Evolutionary conservation across 83 land plant genomes (phyloP).

Genomic region (Thuja plicata): DNA sequence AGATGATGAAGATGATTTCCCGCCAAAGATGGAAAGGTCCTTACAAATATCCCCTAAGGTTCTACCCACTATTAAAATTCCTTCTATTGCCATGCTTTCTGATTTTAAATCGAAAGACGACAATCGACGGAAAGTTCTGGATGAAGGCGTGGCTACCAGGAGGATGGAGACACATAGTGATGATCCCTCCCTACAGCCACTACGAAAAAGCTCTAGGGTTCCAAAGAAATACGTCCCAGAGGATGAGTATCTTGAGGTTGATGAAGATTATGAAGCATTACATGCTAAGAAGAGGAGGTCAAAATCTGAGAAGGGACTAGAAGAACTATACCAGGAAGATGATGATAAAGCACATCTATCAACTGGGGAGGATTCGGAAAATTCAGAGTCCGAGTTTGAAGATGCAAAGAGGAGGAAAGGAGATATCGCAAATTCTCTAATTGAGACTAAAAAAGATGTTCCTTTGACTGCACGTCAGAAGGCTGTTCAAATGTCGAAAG

Average conservation of each 20-base stretch:
- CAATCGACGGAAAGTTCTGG: slow-evolving; percentile 5
- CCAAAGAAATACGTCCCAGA: slow-evolving; percentile 52
- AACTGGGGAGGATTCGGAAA: slow-evolving; percentile 21
- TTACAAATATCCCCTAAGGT: slow-evolving; percentile 42
- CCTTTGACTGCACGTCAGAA: slow-evolving; percentile 7
- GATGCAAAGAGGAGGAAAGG: slow-evolving; percentile 34
- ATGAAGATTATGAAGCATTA: slow-evolving; percentile 46
- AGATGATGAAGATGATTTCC: slow-evolving; percentile 34
- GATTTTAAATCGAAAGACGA: slow-evolving; percentile 16
- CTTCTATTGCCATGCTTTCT: slow-evolving; percentile 17
- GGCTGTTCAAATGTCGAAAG: slow-evolving; percentile 4
- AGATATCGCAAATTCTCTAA: slow-evolving; percentile 19
- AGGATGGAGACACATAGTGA: slow-evolving; percentile 16
- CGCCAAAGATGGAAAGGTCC: slow-evolving; percentile 24
- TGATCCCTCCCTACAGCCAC: slow-evolving; percentile 20
- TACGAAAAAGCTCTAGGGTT: slow-evolving; percentile 61
- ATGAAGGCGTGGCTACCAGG: slow-evolving; percentile 1
- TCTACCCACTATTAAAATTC: slow-evolving; percentile 24
- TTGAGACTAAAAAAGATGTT: background rate
- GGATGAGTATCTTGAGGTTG: slow-evolving; percentile 41
- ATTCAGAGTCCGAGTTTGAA: slow-evolving; percentile 16
- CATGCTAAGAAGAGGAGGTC: slow-evolving; percentile 29
- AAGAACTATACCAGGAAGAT: slow-evolving; percentile 42
- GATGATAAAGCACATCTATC: slow-evolving; percentile 34
- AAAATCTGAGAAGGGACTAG: slow-evolving; percentile 24